Evolutionary conservation across 1,284 basidiomycete species (phyloP).

Genomic region (Ustilago cynodontis): DNA sequence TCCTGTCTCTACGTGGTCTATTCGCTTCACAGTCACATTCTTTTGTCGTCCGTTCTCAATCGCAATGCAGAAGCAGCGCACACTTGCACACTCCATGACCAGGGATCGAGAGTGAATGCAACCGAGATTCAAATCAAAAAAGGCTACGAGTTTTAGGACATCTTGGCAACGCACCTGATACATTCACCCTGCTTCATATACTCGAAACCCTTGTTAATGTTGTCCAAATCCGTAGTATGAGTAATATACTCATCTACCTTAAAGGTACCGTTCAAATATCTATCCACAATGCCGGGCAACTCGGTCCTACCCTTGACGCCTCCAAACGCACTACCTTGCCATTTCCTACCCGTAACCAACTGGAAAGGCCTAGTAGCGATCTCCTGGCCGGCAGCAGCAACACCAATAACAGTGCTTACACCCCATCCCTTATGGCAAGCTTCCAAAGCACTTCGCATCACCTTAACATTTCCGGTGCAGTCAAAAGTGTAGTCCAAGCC

Average conservation of each 20-base stretch:
- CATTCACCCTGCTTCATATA: conserved; percentile 95
- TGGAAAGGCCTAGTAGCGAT: conserved; percentile 90
- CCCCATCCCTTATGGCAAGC: conserved; percentile 91
- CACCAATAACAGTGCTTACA: conserved; percentile 88
- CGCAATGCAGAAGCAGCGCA: too few relatives aligned
- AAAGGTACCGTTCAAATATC: conserved; percentile 68
- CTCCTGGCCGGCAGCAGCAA: conserved; percentile 88
- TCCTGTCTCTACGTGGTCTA: too few relatives aligned
- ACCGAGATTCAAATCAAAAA: background rate
- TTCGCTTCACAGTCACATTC: too few relatives aligned
- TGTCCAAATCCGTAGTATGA: conserved; percentile 73
- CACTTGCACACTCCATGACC: too few relatives aligned
- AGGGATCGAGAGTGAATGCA: too few relatives aligned
- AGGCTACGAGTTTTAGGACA: conserved; percentile 29
- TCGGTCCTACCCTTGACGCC: conserved; percentile 98
- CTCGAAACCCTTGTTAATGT: conserved; percentile 90
- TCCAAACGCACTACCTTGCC: conserved; percentile 96
- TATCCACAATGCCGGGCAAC: conserved; percentile 67
- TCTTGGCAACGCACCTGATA: conserved; percentile 78
- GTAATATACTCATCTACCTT: conserved; percentile 71
- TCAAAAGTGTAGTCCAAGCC: conserved; percentile 97
- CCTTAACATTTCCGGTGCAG: conserved; percentile 92
- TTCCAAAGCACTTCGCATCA: conserved; percentile 95
- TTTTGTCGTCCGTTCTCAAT: too few relatives aligned
- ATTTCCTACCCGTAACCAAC: conserved; percentile 91